Base-by-base conservation (phyloP, 2,329 filamentous ascomycete species). In the Penicillium sp. region DNA sequence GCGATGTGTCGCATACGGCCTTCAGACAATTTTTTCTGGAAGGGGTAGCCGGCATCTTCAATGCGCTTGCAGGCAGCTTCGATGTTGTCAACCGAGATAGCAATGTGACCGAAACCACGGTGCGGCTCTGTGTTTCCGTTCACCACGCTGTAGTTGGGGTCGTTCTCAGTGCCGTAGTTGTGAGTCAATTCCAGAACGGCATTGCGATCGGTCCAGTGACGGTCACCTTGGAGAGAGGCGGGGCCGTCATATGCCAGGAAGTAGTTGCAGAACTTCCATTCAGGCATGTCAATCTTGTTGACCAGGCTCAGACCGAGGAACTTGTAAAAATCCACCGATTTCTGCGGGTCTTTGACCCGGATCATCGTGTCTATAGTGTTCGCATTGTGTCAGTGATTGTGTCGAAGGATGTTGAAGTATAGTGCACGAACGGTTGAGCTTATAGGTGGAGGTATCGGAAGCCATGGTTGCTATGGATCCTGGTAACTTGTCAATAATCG, bases 21-120 rank as follows among this genome's bases (percentile, higher is more conserved):
- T 65, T 97, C 93, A 0, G 86, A 86, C 57, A 97, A 81, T 78
- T 91, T 95, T 86, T 97, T 97, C 82, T 97, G 91, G 78, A 97
- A 99, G 62, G 84, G 84, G 78, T 96, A 96, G 0, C 93, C 93
- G 7, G 89, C 92, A 71, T 93, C 89, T 75, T 96, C 91, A 60
- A 99, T 84, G 57, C 93, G 85, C 80, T 92, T 81, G 80, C 94
- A 97, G 2, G 93, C 93, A 3, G 89, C 91, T 78, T 96, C 90
- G 62, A 97, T 88, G 74, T 91, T 87, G 77, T 92, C 89, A 50
- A 92, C 89, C 50, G 84, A 86, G 72, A 97, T 87, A 69, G 90
- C 93, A 23, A 92, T 86, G 75, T 97, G 93, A 4, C 92, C 92
- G 71, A 94, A 93, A 2, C 89, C 89, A 53, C 87, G 89, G 74